Base-by-base conservation (phyloP, 192 early-diverging fungal species). In the Coemansia sp. region DNA sequence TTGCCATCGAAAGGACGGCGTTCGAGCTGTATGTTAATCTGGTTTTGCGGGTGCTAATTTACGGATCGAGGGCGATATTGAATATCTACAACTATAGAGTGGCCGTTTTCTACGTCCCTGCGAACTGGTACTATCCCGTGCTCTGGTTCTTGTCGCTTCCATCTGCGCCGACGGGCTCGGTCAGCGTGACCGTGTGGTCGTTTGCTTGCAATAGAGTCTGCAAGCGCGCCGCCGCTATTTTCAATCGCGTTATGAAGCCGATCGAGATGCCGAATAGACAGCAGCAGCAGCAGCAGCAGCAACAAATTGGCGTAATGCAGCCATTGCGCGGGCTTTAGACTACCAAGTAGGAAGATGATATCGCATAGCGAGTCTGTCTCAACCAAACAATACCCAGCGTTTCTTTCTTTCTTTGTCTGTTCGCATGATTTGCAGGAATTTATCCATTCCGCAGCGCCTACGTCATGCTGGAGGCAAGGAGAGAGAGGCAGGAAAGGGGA, bases 1-100 rank as follows among this genome's bases (percentile, higher is more conserved):
- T 90, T 32, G 85, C 84, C 4, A 77, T 83, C 36, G 75, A 83
- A 56, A 86, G 86, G 64, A 85, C 89, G 1, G 77, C 85, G 3
- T 93, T 93, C 76, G 90, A 91, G 70, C 63, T 93, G 58, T 91
- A 91, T 60, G 82, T 90, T 49, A 91, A 88, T 28, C 75, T 86
- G 57, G 73, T 84, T 6, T 69, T 92, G 46, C 88, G 89, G 60
- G 82, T 85, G 22, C 36, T 81, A 16, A 68, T 89, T 19, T 88
- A 84, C 66, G 86, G 87, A 19, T 55, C 84, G 22, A 86, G 90
- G 51, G 66, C 87, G 2, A 34, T 85, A 16, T 64, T 93, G 62
- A 82, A 87, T 11, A 60, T 89, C 9, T 89, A 83, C 83, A 90
- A 85, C 72, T 81, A 87, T 46, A 81, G 86, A 1, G 66, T 56